A percentile compares a stretch with the other conserved stretches of the same genome.
Evolutionary conservation across 176 grass and related monocot genomes (phyloP).

Genomic region (Metroxylon sagu): DNA sequence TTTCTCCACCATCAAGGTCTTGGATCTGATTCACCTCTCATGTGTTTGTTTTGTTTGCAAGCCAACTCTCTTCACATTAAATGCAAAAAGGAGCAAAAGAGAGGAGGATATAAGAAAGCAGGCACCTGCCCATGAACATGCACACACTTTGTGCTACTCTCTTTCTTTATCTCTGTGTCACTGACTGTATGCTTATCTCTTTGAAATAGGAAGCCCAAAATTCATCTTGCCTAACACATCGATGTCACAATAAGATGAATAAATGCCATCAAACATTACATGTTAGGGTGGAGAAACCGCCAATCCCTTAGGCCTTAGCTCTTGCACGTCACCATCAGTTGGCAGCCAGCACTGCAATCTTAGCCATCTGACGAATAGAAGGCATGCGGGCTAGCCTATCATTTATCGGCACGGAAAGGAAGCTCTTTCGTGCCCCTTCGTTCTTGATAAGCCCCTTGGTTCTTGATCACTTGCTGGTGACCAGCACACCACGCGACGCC

Average conservation of each 20-base stretch:
- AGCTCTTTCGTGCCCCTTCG: too few relatives aligned
- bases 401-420: not conserved
- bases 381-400: slow-evolving; percentile 2
- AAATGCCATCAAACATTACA: slow-evolving; percentile 24
- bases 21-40: slow-evolving; percentile 11
- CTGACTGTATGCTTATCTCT: slow-evolving; percentile 20
- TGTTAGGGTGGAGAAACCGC: not conserved
- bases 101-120: not conserved
- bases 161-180: slow-evolving; percentile 17
- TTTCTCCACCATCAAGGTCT: slow-evolving; percentile 20
- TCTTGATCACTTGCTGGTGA: too few relatives aligned
- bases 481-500: too few relatives aligned
- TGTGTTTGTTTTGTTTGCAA: slow-evolving; percentile 12
- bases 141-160: not conserved
- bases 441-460: too few relatives aligned
- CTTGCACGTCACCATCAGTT: not conserved
- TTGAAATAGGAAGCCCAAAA: not conserved
- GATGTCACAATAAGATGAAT: slow-evolving; percentile 22
- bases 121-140: not conserved
- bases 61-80: slow-evolving; percentile 14
- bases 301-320: not conserved
- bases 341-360: not conserved
- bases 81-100: slow-evolving; percentile 10
- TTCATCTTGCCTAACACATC: slow-evolving; percentile 21
- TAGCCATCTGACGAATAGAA: slow-evolving; percentile 1